Percentiles rank a stretch among this genome's conserved stretches.
Evolutionary conservation across 345 rosid species (phyloP).

Genomic region (Syzygium jambos): DNA sequence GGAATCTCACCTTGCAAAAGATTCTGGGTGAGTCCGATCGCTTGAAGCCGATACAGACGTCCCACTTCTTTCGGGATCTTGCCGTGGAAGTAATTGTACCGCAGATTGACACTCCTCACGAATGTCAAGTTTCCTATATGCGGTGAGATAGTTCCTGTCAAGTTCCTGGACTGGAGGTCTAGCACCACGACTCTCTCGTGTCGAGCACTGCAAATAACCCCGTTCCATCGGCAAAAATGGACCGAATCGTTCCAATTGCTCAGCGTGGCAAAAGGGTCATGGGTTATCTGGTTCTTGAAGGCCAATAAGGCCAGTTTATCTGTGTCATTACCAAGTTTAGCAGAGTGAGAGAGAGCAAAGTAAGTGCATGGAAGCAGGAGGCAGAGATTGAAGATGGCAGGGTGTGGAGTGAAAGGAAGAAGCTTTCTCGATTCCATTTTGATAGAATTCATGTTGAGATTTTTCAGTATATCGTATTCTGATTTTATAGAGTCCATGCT

Average conservation of each 20-base stretch:
- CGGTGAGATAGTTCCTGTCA: slow-evolving; percentile 16
- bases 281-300: slow-evolving; percentile 1
- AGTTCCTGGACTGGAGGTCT: slow-evolving; percentile 1
- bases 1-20: slow-evolving; percentile 19
- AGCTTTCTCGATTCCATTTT: not conserved
- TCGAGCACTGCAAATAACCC: slow-evolving; percentile 9
- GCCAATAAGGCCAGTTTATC: slow-evolving; percentile 9
- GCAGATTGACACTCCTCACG: not conserved
- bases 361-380: not conserved
- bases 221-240: slow-evolving; percentile 12
- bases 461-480: not conserved
- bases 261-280: slow-evolving; percentile 1
- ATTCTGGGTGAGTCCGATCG: slow-evolving; percentile 1
- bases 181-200: slow-evolving; percentile 10
- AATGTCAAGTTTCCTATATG: slow-evolving; percentile 19
- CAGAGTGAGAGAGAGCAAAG: not conserved
- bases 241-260: slow-evolving; percentile 14
- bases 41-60: slow-evolving; percentile 3
- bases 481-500: not conserved
- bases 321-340: slow-evolving; percentile 9
- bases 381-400: not conserved
- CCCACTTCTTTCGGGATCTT: slow-evolving; percentile 16
- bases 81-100: slow-evolving; percentile 10
- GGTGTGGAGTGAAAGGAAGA: not conserved
- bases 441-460: not conserved